These are phyloP conservation scores for Vitis hybrid DNA, from an alignment of 177 flowering plant species.

Conservation along the genomic window DNA sequence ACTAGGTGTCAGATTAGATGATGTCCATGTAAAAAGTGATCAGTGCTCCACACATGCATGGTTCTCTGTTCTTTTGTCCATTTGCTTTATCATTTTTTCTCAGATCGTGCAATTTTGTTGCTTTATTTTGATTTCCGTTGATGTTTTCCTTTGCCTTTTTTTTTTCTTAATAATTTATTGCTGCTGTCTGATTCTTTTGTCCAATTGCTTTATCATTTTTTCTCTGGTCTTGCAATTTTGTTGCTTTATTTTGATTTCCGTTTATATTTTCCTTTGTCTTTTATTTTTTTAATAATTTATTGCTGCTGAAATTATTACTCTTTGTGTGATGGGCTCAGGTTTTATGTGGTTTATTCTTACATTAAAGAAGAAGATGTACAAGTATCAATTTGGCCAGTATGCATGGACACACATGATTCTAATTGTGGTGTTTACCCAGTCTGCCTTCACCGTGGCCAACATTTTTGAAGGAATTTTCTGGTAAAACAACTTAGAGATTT, in stretches of 20 bases:
- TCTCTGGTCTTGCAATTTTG: neutral
- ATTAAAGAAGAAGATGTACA: constrained; percentile 97
- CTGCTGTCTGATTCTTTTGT: neutral
- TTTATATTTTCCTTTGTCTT: neutral
- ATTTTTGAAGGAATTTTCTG: constrained; percentile 98
- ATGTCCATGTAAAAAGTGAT: no score
- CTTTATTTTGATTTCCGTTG: neutral
- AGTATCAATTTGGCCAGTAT: constrained; percentile 97
- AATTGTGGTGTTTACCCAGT: constrained; percentile 86
- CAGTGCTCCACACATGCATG: no score
- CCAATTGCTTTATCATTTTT: neutral
- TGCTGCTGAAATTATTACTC: constrained; percentile 6
- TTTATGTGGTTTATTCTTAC: constrained; percentile 97
- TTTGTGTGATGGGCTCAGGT: constrained; percentile 42
- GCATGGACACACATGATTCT: constrained; percentile 99
- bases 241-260: neutral
- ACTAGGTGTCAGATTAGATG: no score
- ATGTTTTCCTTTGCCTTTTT: neutral
- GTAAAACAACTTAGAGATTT: constrained; percentile 34
- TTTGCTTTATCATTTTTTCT: neutral
- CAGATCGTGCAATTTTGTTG: neutral
- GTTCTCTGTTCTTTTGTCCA: neutral
- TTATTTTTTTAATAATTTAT: neutral
- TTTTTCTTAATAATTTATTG: neutral
- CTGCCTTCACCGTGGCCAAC: constrained; percentile 90